A percentile compares a stretch with the other conserved stretches of the same genome.
Evolutionary conservation across 2,329 filamentous ascomycete genomes (phyloP).

Genomic region (Ophiostoma populinum): DNA sequence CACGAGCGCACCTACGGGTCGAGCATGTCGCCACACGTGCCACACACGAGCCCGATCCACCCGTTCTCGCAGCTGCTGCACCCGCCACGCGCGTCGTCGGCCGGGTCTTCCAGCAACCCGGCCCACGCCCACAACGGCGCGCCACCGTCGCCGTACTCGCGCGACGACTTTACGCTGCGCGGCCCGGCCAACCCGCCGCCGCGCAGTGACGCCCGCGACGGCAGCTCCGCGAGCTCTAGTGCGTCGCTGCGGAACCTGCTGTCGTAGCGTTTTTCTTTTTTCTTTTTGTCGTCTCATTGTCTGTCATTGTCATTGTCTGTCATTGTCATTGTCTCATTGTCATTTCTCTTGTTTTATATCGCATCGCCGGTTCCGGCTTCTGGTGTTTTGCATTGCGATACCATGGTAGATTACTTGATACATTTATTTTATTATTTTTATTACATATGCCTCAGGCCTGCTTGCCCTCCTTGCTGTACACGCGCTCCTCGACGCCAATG

Average conservation of each 20-base stretch:
- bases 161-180: slow-evolving; percentile 11
- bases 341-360: not conserved
- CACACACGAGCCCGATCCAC: slow-evolving; percentile 21
- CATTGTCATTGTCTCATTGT: not conserved
- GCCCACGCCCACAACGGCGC: slow-evolving; percentile 19
- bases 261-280: slow-evolving; percentile 24
- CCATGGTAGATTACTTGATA: not conserved
- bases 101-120: no score
- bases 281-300: not conserved
- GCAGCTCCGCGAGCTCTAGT: slow-evolving; percentile 57
- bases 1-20: slow-evolving; percentile 3
- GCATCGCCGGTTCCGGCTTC: not conserved
- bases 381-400: no score
- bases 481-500: slow-evolving; percentile 31
- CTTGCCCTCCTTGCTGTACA: slow-evolving; percentile 20
- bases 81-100: no score
- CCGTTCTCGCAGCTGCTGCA: slow-evolving; percentile 21
- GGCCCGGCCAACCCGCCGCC: slow-evolving; percentile 11
- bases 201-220: slow-evolving; percentile 25
- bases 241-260: slow-evolving; percentile 60
- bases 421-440: not conserved
- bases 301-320: not conserved
- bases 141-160: slow-evolving; percentile 13
- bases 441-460: no score
- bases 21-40: slow-evolving; percentile 17